Evolutionary conservation across 2,329 filamentous ascomycete species (phyloP).

Genomic region (Thermochaetoides dissita): DNA sequence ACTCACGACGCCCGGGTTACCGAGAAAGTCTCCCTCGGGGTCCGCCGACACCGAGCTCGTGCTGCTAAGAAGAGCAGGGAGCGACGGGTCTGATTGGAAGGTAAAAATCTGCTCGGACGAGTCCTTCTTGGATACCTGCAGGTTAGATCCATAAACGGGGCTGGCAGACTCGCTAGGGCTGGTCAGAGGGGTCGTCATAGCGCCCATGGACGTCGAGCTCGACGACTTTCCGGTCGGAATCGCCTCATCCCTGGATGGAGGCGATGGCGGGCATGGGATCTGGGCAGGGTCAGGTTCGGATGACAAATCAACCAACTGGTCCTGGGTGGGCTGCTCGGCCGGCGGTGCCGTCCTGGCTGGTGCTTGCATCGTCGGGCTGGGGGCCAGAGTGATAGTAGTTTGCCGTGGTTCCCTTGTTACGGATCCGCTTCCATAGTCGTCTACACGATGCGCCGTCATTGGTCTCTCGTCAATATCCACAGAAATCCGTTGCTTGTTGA

Average conservation of each 20-base stretch:
- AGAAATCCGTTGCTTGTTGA: conserved; percentile 23
- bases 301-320: conserved; percentile 14
- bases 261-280: conserved; percentile 31
- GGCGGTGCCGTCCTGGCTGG: conserved; percentile 22
- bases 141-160: conserved; percentile 28
- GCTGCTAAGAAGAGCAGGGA: conserved; percentile 49
- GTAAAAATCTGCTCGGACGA: conserved; percentile 31
- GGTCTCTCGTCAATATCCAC: conserved; percentile 31
- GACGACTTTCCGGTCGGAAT: conserved; percentile 34
- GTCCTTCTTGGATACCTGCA: conserved; percentile 25
- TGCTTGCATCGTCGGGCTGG: too few species aligned
- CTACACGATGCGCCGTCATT: conserved; percentile 31
- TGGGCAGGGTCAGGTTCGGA: conserved; percentile 18
- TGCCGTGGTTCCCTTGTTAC: too few species aligned
- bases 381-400: too few species aligned
- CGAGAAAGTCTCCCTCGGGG: conserved; percentile 45
- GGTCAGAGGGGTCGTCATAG: conserved; percentile 36
- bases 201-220: conserved; percentile 36
- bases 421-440: conserved; percentile 22
- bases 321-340: conserved; percentile 21
- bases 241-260: conserved; percentile 27
- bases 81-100: conserved; percentile 50
- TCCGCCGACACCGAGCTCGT: conserved; percentile 52
- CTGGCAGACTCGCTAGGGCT: conserved; percentile 40
- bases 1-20: conserved; percentile 32